phyloP scores from a whole-genome alignment of 2,329 filamentous ascomycete species.

The Plectosphaerella sp. region DNA sequence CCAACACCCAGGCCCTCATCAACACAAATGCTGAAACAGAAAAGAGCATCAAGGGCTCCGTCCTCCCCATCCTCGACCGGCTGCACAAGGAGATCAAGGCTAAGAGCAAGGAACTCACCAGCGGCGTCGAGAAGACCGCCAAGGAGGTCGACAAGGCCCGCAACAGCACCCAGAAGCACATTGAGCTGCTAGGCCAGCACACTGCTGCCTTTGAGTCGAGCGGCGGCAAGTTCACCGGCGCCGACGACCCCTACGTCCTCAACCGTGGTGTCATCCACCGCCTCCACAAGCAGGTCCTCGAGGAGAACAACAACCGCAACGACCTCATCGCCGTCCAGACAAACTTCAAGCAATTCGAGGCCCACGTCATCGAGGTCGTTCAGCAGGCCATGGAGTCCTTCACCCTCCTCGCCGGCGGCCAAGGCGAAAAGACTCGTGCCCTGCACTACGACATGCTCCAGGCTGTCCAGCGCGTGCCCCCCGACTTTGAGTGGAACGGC shows the following conservation, averaged over 20 bases:
- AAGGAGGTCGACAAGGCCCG: conserved; percentile 93
- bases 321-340: conserved; percentile 89
- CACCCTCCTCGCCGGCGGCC: conserved; percentile 72
- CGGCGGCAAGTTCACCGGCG: conserved; percentile 64
- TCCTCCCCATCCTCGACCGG: conserved; percentile 84
- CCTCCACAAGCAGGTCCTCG: conserved; percentile 82
- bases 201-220: conserved; percentile 74
- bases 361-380: conserved; percentile 75
- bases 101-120: conserved; percentile 84
- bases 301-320: conserved; percentile 94
- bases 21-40: conserved; percentile 90
- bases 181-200: conserved; percentile 87
- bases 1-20: conserved; percentile 86
- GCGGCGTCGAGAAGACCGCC: conserved; percentile 75
- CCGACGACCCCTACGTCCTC: conserved; percentile 84
- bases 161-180: conserved; percentile 84
- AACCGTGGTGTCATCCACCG: conserved; percentile 77
- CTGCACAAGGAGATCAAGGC: conserved; percentile 95
- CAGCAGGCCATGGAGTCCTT: conserved; percentile 82
- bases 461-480: conserved; percentile 70
- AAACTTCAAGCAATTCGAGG: conserved; percentile 83
- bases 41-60: conserved; percentile 79
- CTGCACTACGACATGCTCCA: conserved; percentile 82
- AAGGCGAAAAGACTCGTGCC: conserved; percentile 74
- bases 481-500: conserved; percentile 87